Conservation (phyloP, 75 land plant species). For the Larix kaempferi region DNA sequence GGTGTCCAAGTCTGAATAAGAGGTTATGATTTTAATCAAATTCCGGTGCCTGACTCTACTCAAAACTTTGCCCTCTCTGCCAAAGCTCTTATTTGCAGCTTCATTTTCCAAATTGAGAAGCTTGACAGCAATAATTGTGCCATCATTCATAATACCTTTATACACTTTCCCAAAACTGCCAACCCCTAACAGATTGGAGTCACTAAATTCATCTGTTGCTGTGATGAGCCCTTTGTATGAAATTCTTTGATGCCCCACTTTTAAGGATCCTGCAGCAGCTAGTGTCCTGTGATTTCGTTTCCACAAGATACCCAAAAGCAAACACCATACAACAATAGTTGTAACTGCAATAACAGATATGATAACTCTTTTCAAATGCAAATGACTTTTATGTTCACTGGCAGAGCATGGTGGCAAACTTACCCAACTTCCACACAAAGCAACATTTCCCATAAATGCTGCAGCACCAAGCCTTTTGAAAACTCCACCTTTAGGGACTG, state of each 20-base stretch:
- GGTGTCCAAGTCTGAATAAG: neutral
- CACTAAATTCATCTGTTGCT: constrained; percentile 1
- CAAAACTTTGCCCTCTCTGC: neutral
- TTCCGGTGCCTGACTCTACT: neutral
- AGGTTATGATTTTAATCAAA: neutral
- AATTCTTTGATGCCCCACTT: neutral
- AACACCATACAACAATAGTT: neutral
- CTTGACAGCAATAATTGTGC: neutral
- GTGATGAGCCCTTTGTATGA: neutral
- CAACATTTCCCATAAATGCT: neutral
- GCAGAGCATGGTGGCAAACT: neutral
- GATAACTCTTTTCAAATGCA: neutral
- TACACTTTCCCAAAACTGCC: neutral
- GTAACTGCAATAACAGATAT: neutral
- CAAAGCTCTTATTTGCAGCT: neutral
- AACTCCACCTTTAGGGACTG: constrained; percentile 7
- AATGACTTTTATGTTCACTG: neutral
- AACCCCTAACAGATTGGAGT: neutral
- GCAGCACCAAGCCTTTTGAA: neutral
- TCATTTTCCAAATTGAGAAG: neutral
- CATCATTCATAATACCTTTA: neutral
- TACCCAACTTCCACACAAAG: neutral
- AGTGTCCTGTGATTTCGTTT: neutral
- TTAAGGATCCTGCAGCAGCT: neutral
- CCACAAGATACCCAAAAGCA: neutral